These are phyloP conservation scores for Penicillium oxalicum DNA, from an alignment of 2,329 filamentous ascomycete genomes.

Conservation along the genomic window DNA sequence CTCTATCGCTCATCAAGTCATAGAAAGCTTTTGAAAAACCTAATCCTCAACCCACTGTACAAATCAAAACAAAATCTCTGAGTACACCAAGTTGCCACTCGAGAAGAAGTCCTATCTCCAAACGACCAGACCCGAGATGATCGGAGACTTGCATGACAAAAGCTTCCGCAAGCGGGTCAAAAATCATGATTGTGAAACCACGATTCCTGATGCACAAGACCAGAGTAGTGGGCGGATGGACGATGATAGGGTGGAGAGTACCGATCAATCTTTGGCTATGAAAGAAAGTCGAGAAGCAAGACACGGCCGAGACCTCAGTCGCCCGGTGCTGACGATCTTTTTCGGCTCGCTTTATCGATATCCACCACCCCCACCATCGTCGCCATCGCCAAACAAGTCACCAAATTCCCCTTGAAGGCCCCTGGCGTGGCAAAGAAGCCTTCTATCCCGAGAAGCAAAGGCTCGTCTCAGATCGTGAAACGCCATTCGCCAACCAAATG, in stretches of 20 bases:
- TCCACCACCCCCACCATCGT: conserved; percentile 55
- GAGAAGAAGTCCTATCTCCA: conserved; percentile 6
- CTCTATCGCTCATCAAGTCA: conserved; percentile 19
- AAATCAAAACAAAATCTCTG: conserved; percentile 12
- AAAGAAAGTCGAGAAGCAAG: conserved; percentile 10
- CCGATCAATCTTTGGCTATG: conserved; percentile 6
- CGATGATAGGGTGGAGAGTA: background rate
- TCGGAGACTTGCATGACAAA: background rate
- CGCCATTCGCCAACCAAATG: conserved; percentile 32
- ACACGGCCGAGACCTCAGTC: conserved; percentile 54
- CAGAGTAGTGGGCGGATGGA: background rate
- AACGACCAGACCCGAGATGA: background rate
- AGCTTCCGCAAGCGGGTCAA: too few species aligned
- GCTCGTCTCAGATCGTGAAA: conserved; percentile 41
- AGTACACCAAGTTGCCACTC: conserved; percentile 10
- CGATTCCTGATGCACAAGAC: conserved; percentile 41
- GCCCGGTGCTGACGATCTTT: conserved; percentile 54
- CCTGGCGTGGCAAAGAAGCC: conserved; percentile 21
- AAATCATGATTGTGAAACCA: background rate
- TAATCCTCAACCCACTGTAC: conserved; percentile 4
- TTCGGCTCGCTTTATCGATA: conserved; percentile 52
- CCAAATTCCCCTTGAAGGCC: conserved; percentile 48
- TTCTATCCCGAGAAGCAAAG: conserved; percentile 27
- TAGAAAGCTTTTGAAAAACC: conserved; percentile 17
- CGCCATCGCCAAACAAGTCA: conserved; percentile 52